Base-by-base conservation (phyloP, 306 rosid genomes). In the Sphenostylis stenocarpa region DNA sequence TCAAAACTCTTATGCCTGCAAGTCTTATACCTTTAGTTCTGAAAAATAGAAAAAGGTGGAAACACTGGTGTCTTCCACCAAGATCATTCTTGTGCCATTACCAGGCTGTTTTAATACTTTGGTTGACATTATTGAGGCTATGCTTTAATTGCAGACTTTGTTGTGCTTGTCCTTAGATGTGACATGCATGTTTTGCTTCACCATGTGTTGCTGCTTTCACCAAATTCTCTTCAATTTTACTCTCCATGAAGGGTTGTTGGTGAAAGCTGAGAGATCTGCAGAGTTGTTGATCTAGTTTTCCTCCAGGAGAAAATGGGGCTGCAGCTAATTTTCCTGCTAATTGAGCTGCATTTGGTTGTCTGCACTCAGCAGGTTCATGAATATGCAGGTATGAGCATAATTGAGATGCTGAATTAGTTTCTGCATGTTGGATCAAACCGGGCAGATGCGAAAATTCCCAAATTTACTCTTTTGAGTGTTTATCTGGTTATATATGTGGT, bases 351-450 rank as follows among this genome's bases (percentile, higher is more conserved):
- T 77, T 85, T 89, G 29, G 77, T 82, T 38, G 34, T 82, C 76
- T 33, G 80, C 67, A 79, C 58, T 63, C 78, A 78, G 38, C 84
- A 84, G 67, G 70, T 83, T 81, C 83, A 69, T 84, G 91, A 77
- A 84, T 79, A 85, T 85, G 78, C 89, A 91, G 97, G 98, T 94
- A 90, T 82, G 81, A 36, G 81, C 66, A 80, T 83, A 70, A 16
- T 73, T 77, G 14, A 43, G 26, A 66, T 80, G 70, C 71, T 74
- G 19, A 61, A 70, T 73, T 76, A 21, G 38, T 61, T 69, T 67
- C 75, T 38, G 1, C 51, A 47, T 47, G 41, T 12, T 26, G 65
- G 24, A 69, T 78, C 21, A 58, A 69, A 67, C 20, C 21, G 58
- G 17, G 41, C 0, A 17, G 45, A 38, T 43, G 61, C 43, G 63